Percentiles rank a stretch among this genome's conserved stretches.
Conservation (phyloP, 768 basidiomycete genomes). For the Boletellus sp. region DNA sequence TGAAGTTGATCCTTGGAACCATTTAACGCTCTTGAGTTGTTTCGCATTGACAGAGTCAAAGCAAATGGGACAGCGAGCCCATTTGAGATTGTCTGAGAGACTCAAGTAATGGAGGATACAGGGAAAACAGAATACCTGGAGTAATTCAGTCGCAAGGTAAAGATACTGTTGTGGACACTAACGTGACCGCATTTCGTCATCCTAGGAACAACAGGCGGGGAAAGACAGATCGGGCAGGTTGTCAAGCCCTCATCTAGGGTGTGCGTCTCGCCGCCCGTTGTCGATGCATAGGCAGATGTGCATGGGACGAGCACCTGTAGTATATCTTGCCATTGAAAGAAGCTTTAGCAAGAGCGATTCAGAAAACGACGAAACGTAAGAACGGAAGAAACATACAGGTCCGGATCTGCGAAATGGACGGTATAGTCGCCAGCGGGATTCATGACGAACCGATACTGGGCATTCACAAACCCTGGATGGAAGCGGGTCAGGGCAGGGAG, state of each 20-base stretch:
- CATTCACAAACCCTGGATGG: constrained; percentile 85
- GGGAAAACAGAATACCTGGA: constrained; percentile 88
- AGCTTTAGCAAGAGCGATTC: constrained; percentile 44
- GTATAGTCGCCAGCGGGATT: constrained; percentile 90
- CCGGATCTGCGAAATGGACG: constrained; percentile 95
- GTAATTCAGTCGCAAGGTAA: constrained; percentile 14
- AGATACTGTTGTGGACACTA: constrained; percentile 34
- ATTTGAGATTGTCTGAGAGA: constrained; percentile 76
- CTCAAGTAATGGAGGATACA: constrained; percentile 91
- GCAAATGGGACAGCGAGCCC: constrained; percentile 94
- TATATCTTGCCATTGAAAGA: constrained; percentile 95
- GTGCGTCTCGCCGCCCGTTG: constrained; percentile 43
- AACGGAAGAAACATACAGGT: constrained; percentile 62
- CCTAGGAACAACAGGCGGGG: constrained; percentile 81
- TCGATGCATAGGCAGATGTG: constrained; percentile 67
- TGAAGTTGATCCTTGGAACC: constrained; percentile 58
- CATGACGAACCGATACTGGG: constrained; percentile 94
- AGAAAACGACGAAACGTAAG: neutral
- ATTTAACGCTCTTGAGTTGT: constrained; percentile 91
- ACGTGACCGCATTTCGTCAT: constrained; percentile 99
- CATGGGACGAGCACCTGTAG: constrained; percentile 92
- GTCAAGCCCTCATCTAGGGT: constrained; percentile 57
- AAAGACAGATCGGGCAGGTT: constrained; percentile 93
- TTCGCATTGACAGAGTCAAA: constrained; percentile 88
- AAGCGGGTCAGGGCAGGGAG: constrained; percentile 13